Base-by-base conservation (phyloP, 2,329 filamentous ascomycete species). In the Huntiella omanensis region DNA sequence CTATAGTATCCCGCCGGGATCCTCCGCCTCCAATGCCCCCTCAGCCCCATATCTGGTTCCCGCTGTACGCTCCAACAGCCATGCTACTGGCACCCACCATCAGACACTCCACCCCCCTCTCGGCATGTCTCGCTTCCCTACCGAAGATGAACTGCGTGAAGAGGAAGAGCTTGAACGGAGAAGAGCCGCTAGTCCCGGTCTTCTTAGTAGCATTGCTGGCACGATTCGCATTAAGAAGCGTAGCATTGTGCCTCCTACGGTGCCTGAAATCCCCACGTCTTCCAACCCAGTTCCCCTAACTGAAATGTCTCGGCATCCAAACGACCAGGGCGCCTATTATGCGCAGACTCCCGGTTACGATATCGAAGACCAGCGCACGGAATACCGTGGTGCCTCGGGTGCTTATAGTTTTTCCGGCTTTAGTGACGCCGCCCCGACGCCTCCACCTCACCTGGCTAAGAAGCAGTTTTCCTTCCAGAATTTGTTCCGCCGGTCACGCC, bases 381-480 rank as follows among this genome's bases (percentile, higher is more conserved):
- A 63, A 48, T 73, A 74, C 52, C 59, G 62, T 33, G 66, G 70
- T 19, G 65, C 66, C 19, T 64, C 65, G 2, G 64, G 60, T 42
- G 59, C 60, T 11, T 43, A 43, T 43, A 64, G 59, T 64, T 60
- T 49, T 62, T 60, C 50, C 61, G 57, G 54, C 52, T 62, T 1
- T 34, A 41, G 43, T 11, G 47, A 46, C 17, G 32, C 13, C 7
- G 22, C 19, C 7, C 33, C 11, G 7, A 78, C 79, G 0, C 69
- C 73, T 3, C 77, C 78, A 1, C 75, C 70, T 3, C 73, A 71
- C 46, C 65, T 66, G 28, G 74, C 80, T 8, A 73, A 67, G 53
- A 73, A 88, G 50, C 84, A 94, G 57, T 98, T 96, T 63, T 92
- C 83, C 13, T 96, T 96, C 67, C 80, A 87, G 53, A 85, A 82